Evolutionary conservation across 257 asterid species (phyloP), one percentile per base, ranked within the genome.

Genomic region (Plantago elongata): DNA sequence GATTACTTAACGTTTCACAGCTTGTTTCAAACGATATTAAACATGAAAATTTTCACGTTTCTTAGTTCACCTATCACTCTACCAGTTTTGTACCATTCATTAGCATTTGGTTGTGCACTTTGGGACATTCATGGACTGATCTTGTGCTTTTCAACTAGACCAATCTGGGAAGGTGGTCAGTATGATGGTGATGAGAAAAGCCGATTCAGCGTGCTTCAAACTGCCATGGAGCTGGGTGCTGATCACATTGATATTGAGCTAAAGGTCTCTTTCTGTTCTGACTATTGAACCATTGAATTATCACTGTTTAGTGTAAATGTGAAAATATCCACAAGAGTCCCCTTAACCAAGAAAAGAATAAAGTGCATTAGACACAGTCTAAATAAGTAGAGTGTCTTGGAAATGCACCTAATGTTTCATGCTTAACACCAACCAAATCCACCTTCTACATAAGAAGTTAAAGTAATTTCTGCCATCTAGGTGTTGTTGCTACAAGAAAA

Each of bases 201-300:
- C 67, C 92, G 97, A 59, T 69, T 79, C 47, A 71, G 61, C 14
- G 96, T 78, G 37, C 96, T 92, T 72, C 90, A 44, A 48, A 74
- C 84, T 52, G 95, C 96, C 69, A 89, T 92, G 96, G 89, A 89
- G 70, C 73, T 81, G 85, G 99, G 99, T 78, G 99, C 99, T 72
- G 95, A 86, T 75, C 88, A 92, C 78, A 79, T 92, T 65, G 99
- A 92, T 67, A 89, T 92, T 61, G 99, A 93, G 78, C 96, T 93
- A 64, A 76, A 85, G 95, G 99, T 93, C 68, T 54, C 59, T 43
- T 71, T 66, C 34, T 44, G 11, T 61, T 43, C 14, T 45, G 50
- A 67, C 17, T 57, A 29, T 34, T 34, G 40, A 34, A 34, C 40
- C 8, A 34, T 34, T 34, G 8, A 34, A 34, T 5, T 7, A 34